phyloP scores from a whole-genome alignment of 345 rosid genomes.

The Clarkia xantiana region DNA sequence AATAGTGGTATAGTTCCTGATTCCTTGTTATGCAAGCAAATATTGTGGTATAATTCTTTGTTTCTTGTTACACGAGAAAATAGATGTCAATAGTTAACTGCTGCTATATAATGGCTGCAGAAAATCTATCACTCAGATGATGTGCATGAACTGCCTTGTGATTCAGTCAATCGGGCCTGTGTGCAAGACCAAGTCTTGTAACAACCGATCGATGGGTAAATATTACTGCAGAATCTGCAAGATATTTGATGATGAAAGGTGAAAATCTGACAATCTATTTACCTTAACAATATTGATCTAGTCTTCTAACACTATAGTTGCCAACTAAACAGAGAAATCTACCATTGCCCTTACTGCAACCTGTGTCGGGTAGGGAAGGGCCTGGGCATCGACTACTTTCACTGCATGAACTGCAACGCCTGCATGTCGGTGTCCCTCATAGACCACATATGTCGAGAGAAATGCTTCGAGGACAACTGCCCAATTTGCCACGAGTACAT shows the following conservation, averaged over 20 bases:
- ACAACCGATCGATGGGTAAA: slow-evolving; percentile 46
- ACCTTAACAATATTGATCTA: neutral
- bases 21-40: too few species aligned
- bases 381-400: slow-evolving; percentile 62
- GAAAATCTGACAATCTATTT: slow-evolving; percentile 1
- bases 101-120: slow-evolving; percentile 13
- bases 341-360: slow-evolving; percentile 83
- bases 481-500: slow-evolving; percentile 73
- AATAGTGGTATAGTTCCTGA: too few species aligned
- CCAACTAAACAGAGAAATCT: slow-evolving; percentile 49
- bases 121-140: slow-evolving; percentile 51
- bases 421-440: slow-evolving; percentile 51
- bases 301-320: too few species aligned
- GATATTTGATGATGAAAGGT: slow-evolving; percentile 69
- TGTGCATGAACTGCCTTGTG: slow-evolving; percentile 73
- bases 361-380: slow-evolving; percentile 81
- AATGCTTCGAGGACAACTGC: slow-evolving; percentile 64
- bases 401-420: slow-evolving; percentile 89
- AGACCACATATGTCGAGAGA: slow-evolving; percentile 50
- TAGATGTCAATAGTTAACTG: too few species aligned
- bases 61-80: too few species aligned
- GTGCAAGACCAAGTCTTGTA: slow-evolving; percentile 47
- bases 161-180: slow-evolving; percentile 47
- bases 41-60: too few species aligned
- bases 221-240: slow-evolving; percentile 75